Evolutionary conservation across 108 stramenopile genomes (phyloP).

Genomic region (Cyclostephanos tholiformis): DNA sequence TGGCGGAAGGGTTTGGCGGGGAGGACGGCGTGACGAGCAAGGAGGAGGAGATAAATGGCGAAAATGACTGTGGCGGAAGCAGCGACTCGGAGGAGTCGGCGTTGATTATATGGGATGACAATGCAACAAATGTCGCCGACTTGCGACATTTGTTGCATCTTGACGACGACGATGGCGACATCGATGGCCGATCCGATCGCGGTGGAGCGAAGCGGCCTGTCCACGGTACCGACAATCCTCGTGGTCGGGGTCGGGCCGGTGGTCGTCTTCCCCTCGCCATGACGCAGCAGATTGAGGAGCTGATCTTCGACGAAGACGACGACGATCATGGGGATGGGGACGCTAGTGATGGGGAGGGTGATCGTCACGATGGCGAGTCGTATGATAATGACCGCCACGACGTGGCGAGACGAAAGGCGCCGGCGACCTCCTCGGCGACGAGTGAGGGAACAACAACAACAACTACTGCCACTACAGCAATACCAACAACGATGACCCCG

Average conservation of each 20-base stretch:
- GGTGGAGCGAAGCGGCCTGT: background rate
- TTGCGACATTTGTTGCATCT: slow-evolving; percentile 11
- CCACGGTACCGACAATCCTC: background rate
- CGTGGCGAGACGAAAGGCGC: background rate
- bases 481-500: background rate
- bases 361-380: background rate
- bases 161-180: background rate
- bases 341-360: too few relatives aligned
- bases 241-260: background rate
- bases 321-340: background rate
- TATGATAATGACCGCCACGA: too few relatives aligned
- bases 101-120: slow-evolving; percentile 27
- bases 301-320: slow-evolving; percentile 16
- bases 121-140: slow-evolving; percentile 9
- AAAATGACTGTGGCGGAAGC: background rate
- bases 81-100: slow-evolving; percentile 23
- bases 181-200: background rate
- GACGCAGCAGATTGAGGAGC: slow-evolving; percentile 54
- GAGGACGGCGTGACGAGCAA: too few relatives aligned
- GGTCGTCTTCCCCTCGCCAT: slow-evolving; percentile 16
- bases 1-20: too few relatives aligned
- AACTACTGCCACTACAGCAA: background rate
- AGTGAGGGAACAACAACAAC: background rate
- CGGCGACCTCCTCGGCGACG: background rate
- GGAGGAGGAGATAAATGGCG: background rate